phyloP scores from a whole-genome alignment of 1,284 basidiomycete species.

The Ceratobasidium sp. region DNA sequence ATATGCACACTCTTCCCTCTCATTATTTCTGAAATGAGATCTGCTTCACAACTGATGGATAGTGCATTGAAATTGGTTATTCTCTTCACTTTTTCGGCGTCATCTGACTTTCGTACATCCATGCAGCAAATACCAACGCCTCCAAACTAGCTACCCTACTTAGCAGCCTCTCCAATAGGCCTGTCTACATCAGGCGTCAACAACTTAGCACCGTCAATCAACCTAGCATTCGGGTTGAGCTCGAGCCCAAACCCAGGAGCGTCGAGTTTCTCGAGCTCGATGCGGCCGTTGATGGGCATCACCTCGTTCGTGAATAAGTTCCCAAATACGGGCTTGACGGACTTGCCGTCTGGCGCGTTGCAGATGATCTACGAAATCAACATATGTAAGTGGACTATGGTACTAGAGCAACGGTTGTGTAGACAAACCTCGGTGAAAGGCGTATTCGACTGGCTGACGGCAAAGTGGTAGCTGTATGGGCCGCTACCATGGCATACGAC shows the following conservation, averaged over 20 bases:
- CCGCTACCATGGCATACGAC: constrained; percentile 64
- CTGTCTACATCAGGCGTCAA: constrained; percentile 28
- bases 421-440: constrained; percentile 53
- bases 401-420: constrained; percentile 48
- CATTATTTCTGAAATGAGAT: too few relatives aligned
- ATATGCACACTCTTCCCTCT: too few relatives aligned
- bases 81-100: too few relatives aligned
- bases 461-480: constrained; percentile 57
- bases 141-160: too few relatives aligned
- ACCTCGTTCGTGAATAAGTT: constrained; percentile 64
- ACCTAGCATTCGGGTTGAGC: constrained; percentile 58
- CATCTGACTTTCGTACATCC: too few relatives aligned
- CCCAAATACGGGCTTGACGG: constrained; percentile 61
- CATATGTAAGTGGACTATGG: constrained; percentile 46
- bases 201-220: constrained; percentile 32
- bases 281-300: constrained; percentile 59
- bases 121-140: too few relatives aligned
- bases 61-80: too few relatives aligned
- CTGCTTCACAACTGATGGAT: too few relatives aligned
- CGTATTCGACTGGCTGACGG: constrained; percentile 54
- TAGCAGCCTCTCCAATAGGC: constrained; percentile 12
- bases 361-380: constrained; percentile 57
- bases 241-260: constrained; percentile 62
- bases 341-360: constrained; percentile 63
- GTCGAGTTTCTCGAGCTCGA: constrained; percentile 56